phyloP scores from a whole-genome alignment of 176 grass and related monocot species.

The Carex myosuroides region DNA sequence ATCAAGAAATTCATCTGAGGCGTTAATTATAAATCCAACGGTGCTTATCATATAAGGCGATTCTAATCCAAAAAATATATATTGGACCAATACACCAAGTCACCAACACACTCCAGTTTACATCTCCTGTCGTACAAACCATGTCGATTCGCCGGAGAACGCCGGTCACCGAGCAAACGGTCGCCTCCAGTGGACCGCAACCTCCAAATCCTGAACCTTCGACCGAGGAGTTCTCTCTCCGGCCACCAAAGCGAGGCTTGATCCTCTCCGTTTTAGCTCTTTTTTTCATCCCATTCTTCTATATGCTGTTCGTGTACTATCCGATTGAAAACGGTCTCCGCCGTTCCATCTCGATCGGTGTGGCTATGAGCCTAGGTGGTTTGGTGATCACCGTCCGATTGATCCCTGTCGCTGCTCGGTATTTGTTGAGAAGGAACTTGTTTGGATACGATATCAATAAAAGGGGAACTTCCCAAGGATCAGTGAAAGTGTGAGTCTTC shows the following conservation, averaged over 20 bases:
- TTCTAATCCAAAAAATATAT: background rate
- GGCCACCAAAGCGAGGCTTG: constrained; percentile 49
- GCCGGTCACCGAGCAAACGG: background rate
- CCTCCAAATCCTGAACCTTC: background rate
- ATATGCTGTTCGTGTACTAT: constrained; percentile 81
- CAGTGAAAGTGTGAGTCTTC: constrained; percentile 78
- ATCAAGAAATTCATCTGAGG: background rate
- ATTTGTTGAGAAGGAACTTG: constrained; percentile 65
- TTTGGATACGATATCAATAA: constrained; percentile 99
- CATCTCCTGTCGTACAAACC: background rate
- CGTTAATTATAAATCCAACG: background rate
- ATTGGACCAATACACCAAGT: background rate
- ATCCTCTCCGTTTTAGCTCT: constrained; percentile 27
- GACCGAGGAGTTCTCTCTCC: constrained; percentile 37
- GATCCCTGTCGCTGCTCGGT: constrained; percentile 77
- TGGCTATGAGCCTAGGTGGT: constrained; percentile 59
- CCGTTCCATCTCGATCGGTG: constrained; percentile 63
- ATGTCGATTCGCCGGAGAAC: constrained; percentile 18
- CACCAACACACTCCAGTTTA: background rate
- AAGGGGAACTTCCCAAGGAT: constrained; percentile 64
- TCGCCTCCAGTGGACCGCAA: background rate
- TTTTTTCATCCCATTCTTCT: constrained; percentile 86
- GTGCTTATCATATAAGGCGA: background rate
- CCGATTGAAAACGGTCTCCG: constrained; percentile 55
- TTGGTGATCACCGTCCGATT: constrained; percentile 48